Conservation (phyloP, 305 asterid species). For the Caryopteris hybrid region DNA sequence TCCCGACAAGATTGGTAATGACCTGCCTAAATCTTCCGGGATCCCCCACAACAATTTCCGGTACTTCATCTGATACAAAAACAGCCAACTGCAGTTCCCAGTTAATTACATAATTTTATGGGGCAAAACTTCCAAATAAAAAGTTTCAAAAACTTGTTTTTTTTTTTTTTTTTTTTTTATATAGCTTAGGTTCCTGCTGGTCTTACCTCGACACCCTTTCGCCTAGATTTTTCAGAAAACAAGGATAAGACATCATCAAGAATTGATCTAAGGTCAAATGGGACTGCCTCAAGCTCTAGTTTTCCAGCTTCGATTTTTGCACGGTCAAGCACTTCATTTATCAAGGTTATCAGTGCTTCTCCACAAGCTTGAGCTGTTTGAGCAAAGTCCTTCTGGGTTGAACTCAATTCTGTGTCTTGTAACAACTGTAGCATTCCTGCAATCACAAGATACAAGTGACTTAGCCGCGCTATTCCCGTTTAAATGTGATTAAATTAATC, state of each 20-base stretch:
- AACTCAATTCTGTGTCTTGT: conserved; percentile 72
- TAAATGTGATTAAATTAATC: not conserved
- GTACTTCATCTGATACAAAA: conserved; percentile 87
- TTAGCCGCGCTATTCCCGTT: not conserved
- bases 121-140: not conserved
- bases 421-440: conserved; percentile 88
- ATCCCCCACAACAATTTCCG: conserved; percentile 81
- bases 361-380: conserved; percentile 98
- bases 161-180: too few relatives aligned
- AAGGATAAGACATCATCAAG: conserved; percentile 83
- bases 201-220: conserved; percentile 81
- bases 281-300: conserved; percentile 85
- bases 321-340: conserved; percentile 91
- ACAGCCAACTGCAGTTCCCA: conserved; percentile 75
- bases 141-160: not conserved
- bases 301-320: conserved; percentile 93
- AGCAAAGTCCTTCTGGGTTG: conserved; percentile 88
- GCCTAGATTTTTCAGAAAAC: conserved; percentile 89
- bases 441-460: conserved; percentile 14
- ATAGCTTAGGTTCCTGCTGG: not conserved
- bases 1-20: conserved; percentile 87
- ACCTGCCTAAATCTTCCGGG: conserved; percentile 98
- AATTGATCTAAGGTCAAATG: conserved; percentile 67
- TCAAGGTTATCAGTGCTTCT: conserved; percentile 73
- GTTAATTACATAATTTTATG: conserved; percentile 16